Evolutionary conservation across 495 filamentous ascomycete genomes (phyloP), one percentile per base, ranked within the genome.

Genomic region (Talaromyces nanjingensis): DNA sequence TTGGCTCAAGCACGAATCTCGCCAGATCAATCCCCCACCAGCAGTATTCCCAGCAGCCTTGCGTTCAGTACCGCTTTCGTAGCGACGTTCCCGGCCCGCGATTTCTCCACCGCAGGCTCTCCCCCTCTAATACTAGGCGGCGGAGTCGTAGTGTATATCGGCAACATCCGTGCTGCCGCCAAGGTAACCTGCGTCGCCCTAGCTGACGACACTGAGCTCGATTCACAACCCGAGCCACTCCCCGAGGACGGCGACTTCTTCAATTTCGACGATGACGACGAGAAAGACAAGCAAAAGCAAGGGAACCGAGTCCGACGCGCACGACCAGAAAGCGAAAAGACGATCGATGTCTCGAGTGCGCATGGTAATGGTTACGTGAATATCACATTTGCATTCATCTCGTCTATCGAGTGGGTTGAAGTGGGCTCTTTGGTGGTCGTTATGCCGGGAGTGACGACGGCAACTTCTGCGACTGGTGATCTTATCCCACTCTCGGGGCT

Each of bases 331-430:
- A 59, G 56, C 12, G 63, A 64, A 16, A 59, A 59, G 22, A 37
- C 63, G n/a, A 60, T 64, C 3, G 57, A 59, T 22, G 27, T 64
- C 11, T 59, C 63, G 3, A 53, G 54, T 53, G 69, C 69, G 33
- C 42, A 63, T 0, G 52, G 62, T 7, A 65, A 69, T 22, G 75
- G 76, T 6, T 71, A 82, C 62, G 80, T 88, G 8, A 80, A 88
- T 66, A 89, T 96, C 39, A 86, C 84, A 0, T 87, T 97, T 65
- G 86, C 88, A 49, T 85, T 98, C 62, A 75, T 90, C 12, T 85
- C 85, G 6, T 87, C 84, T 53, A 83, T 87, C 29, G 93, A 97
- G 71, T 98, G 91, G 89, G 79, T 97, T 47, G 90, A 96, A 73
- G 67, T 90, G 11, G 93, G 88, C 2, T 88, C 87, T 16, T 85